These are phyloP conservation scores for Neofusicoccum kwambonambiense DNA, from an alignment of 2,329 filamentous ascomycete genomes.

Conservation along the genomic window DNA sequence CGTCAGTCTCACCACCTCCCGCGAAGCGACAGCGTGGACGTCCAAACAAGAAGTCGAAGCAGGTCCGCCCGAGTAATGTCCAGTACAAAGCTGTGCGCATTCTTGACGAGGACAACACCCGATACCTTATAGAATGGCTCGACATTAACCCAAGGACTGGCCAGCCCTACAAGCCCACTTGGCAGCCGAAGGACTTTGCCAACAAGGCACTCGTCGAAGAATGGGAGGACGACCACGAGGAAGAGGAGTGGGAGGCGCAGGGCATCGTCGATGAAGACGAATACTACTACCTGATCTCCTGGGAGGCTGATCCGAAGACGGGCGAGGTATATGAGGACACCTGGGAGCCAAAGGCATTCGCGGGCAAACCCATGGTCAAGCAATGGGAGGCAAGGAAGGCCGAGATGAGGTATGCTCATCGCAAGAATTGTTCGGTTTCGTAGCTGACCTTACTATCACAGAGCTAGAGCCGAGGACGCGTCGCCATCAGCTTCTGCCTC, in stretches of 20 bases:
- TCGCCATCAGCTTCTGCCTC: not conserved
- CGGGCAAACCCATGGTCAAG: not conserved
- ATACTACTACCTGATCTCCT: not conserved
- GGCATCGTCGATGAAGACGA: not conserved
- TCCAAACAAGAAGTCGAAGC: not conserved
- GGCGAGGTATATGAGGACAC: not conserved
- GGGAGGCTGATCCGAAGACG: conserved; percentile 2
- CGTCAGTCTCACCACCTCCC: not conserved
- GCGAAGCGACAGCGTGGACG: not conserved
- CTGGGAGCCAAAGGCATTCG: not conserved
- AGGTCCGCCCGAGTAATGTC: not conserved
- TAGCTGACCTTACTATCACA: not conserved
- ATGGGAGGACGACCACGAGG: conserved; percentile 28
- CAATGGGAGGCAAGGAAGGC: not conserved
- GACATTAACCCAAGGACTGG: conserved; percentile 49
- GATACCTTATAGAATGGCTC: conserved; percentile 59
- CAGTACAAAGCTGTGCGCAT: conserved; percentile 23
- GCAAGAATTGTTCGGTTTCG: too few species aligned
- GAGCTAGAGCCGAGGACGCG: not conserved
- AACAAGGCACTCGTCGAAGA: conserved; percentile 34
- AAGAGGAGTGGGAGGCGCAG: not conserved
- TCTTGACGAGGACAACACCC: conserved; percentile 32
- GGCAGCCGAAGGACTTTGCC: conserved; percentile 47
- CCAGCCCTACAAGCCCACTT: conserved; percentile 50
- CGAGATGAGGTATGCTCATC: not conserved